A percentile compares a stretch with the other conserved stretches of the same genome.
These are phyloP conservation scores for Ambrosiella beaveri DNA, from an alignment of 2,329 filamentous ascomycete genomes.

Conservation along the genomic window DNA sequence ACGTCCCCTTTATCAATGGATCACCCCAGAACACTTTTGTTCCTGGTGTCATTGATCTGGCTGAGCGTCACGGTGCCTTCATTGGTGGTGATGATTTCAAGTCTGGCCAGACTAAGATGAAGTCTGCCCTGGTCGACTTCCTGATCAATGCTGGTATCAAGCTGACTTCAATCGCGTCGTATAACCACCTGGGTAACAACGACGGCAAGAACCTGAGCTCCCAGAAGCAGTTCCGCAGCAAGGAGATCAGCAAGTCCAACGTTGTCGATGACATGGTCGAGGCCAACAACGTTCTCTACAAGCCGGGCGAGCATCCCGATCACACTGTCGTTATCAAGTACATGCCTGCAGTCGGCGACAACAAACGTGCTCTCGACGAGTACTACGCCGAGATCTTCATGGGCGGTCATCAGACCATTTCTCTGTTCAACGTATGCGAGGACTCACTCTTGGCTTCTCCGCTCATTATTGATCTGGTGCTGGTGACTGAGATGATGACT, in stretches of 20 bases:
- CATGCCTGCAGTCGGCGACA: slow-evolving; percentile 96
- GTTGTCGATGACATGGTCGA: slow-evolving; percentile 99
- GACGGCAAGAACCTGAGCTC: slow-evolving; percentile 98
- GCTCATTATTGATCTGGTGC: slow-evolving; percentile 87
- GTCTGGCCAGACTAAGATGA: slow-evolving; percentile 99
- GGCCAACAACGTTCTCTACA: slow-evolving; percentile 82
- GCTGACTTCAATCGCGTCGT: slow-evolving; percentile 93
- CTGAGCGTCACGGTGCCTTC: slow-evolving; percentile 72
- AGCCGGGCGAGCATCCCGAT: slow-evolving; percentile 83
- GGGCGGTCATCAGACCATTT: slow-evolving; percentile 94
- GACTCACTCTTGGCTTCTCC: slow-evolving; percentile 92
- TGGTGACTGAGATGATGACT: slow-evolving; percentile 95
- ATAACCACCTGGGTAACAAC: slow-evolving; percentile 99
- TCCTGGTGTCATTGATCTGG: slow-evolving; percentile 75
- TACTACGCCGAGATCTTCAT: slow-evolving; percentile 99
- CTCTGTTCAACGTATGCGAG: slow-evolving; percentile 97
- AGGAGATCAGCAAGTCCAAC: slow-evolving; percentile 99
- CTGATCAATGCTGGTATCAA: slow-evolving; percentile 97
- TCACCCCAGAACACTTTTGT: slow-evolving; percentile 99
- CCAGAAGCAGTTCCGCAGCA: slow-evolving; percentile 95
- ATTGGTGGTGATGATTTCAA: slow-evolving; percentile 99
- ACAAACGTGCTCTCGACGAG: slow-evolving; percentile 96
- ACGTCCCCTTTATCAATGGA: slow-evolving; percentile 91
- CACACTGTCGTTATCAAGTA: slow-evolving; percentile 99
- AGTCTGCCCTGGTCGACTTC: slow-evolving; percentile 96